Conservation (phyloP, 139 green algal genomes). For the Parachlorella kessleri region DNA sequence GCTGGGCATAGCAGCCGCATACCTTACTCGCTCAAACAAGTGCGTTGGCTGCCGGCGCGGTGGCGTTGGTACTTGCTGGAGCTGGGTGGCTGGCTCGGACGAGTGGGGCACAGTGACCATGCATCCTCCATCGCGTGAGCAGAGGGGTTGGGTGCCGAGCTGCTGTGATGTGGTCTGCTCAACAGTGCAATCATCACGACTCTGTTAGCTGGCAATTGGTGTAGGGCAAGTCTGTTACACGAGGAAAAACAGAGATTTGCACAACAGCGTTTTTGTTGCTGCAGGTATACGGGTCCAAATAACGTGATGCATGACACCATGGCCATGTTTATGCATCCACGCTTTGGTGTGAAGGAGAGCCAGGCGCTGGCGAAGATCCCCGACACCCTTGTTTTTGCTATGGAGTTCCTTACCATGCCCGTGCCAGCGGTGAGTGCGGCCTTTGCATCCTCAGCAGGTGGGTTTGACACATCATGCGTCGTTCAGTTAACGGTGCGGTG, state of each 20-base stretch:
- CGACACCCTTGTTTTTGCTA: slow-evolving; percentile 85
- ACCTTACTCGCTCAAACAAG: slow-evolving; percentile 76
- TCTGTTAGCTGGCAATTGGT: too few relatives aligned
- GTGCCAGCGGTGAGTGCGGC: slow-evolving; percentile 36
- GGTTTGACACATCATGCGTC: slow-evolving; percentile 7
- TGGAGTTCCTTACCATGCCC: slow-evolving; percentile 83
- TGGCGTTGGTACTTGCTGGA: neutral
- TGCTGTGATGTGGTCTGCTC: too few relatives aligned
- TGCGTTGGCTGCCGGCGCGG: slow-evolving; percentile 53
- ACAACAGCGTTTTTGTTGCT: too few relatives aligned
- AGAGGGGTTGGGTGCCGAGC: too few relatives aligned
- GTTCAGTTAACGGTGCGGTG: neutral
- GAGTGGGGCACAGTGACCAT: too few relatives aligned
- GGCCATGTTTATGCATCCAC: slow-evolving; percentile 61
- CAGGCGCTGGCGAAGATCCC: slow-evolving; percentile 78
- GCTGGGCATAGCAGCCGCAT: slow-evolving; percentile 67
- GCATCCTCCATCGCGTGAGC: too few relatives aligned
- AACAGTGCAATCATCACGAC: too few relatives aligned
- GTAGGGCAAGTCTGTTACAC: too few relatives aligned
- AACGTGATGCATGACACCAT: slow-evolving; percentile 81
- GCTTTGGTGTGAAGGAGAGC: slow-evolving; percentile 79
- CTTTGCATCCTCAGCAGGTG: too few relatives aligned
- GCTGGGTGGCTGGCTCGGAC: too few relatives aligned
- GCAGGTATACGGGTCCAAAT: slow-evolving; percentile 73
- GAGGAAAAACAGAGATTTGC: too few relatives aligned